Conservation (phyloP, 164 flowering plant species). For the Nelumbo lutea region DNA sequence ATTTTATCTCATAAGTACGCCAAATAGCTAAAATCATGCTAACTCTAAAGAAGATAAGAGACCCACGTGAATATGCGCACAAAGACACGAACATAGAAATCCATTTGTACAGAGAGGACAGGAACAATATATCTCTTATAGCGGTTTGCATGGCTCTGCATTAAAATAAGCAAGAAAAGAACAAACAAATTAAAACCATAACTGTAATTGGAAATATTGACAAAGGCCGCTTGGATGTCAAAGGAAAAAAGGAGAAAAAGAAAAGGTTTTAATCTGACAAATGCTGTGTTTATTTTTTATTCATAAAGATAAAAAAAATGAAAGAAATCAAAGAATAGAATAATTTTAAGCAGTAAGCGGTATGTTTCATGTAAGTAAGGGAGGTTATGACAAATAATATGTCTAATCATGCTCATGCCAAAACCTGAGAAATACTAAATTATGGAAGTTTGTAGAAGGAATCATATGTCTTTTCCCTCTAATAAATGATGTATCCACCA, state of each 20-base stretch:
- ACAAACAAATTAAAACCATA: neutral
- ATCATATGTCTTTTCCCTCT: neutral
- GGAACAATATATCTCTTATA: constrained; percentile 95
- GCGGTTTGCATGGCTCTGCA: constrained; percentile 99
- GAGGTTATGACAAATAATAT: too few species aligned
- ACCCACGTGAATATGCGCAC: constrained; percentile 94
- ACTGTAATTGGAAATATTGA: neutral
- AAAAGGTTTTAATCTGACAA: neutral
- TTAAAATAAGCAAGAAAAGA: constrained; percentile 3
- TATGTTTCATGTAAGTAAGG: too few species aligned
- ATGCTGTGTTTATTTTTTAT: too few species aligned
- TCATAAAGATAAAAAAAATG: neutral
- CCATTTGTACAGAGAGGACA: constrained; percentile 90
- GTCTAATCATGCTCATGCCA: too few species aligned
- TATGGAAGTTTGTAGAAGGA: neutral
- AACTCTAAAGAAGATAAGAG: constrained; percentile 7
- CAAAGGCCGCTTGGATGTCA: neutral
- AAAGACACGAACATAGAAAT: constrained; percentile 93
- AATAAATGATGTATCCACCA: neutral
- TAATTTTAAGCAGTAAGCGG: too few species aligned
- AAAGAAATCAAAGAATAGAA: neutral
- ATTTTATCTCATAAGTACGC: neutral
- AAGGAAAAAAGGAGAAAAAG: neutral
- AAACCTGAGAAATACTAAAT: neutral
- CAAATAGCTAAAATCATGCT: constrained; percentile 1